These are phyloP conservation scores for Grigorovia transvaalensis DNA, from an alignment of 805 yeast species.

Conservation along the genomic window DNA sequence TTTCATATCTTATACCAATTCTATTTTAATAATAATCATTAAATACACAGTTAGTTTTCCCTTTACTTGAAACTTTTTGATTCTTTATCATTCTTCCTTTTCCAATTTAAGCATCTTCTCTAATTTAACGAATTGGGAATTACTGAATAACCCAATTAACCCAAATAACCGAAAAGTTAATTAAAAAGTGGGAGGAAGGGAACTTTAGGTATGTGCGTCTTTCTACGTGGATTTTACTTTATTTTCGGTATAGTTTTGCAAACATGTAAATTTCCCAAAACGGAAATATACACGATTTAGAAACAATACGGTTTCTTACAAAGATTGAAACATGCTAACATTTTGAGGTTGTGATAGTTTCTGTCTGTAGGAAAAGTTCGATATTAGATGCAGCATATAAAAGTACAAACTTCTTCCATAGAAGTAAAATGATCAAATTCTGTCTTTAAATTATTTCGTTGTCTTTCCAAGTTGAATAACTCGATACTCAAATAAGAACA, in stretches of 20 bases:
- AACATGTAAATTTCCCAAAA: constrained; percentile 3
- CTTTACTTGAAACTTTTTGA: neutral
- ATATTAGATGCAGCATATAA: neutral
- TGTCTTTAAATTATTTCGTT: no score
- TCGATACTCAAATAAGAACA: neutral
- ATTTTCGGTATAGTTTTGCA: neutral
- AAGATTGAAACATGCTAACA: neutral
- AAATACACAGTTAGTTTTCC: neutral
- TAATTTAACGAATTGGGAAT: no score
- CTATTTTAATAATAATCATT: neutral
- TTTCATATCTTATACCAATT: constrained; percentile 1
- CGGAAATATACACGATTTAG: constrained; percentile 2
- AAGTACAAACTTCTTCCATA: neutral
- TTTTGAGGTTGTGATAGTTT: neutral
- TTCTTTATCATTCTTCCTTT: neutral
- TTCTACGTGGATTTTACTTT: no score
- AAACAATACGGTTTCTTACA: neutral
- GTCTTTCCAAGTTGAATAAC: neutral
- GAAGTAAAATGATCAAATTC: neutral
- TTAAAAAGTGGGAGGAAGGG: no score
- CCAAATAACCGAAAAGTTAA: no score
- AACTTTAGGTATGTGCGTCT: no score
- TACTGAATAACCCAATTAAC: no score
- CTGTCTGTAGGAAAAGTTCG: no score
- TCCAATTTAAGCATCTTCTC: no score